phyloP scores from a whole-genome alignment of 352 stramenopile species.

The Peronospora destructor region DNA sequence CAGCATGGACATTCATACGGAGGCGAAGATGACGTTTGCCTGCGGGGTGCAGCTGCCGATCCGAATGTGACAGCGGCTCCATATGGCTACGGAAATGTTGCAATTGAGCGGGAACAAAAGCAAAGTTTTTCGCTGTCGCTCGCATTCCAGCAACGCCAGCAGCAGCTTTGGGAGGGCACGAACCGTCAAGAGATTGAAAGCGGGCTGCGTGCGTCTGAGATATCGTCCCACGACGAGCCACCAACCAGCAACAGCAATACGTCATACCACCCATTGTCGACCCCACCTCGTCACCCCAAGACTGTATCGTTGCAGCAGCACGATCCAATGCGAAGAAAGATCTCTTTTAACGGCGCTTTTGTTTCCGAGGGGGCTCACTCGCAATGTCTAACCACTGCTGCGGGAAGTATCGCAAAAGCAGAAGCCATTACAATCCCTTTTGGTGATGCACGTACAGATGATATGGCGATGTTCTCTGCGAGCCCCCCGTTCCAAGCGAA shows the following conservation, averaged over 20 bases:
- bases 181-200: conserved; percentile 27
- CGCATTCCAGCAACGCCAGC: conserved; percentile 28
- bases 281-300: conserved; percentile 61
- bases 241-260: conserved; percentile 21
- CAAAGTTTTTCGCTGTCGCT: conserved; percentile 24
- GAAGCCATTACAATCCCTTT: conserved; percentile 16
- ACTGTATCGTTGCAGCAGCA: conserved; percentile 35
- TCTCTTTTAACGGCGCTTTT: conserved; percentile 41
- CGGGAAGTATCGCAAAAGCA: conserved; percentile 4
- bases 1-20: conserved; percentile 70
- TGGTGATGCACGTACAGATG: conserved; percentile 4
- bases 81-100: conserved; percentile 74
- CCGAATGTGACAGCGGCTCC: conserved; percentile 62
- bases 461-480: conserved; percentile 30
- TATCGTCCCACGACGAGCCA: conserved; percentile 37
- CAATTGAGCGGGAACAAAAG: conserved; percentile 40
- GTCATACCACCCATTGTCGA: conserved; percentile 45
- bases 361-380: conserved; percentile 18
- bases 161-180: conserved; percentile 32
- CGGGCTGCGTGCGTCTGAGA: conserved; percentile 19
- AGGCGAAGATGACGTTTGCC: conserved; percentile 37
- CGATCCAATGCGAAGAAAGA: conserved; percentile 24
- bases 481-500: conserved; percentile 68
- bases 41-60: conserved; percentile 41
- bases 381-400: neutral